Percentiles rank a stretch among this genome's conserved stretches.
These are phyloP conservation scores for Oryza glumipatula DNA, from an alignment of 176 grass and related monocot genomes.

Conservation along the genomic window DNA sequence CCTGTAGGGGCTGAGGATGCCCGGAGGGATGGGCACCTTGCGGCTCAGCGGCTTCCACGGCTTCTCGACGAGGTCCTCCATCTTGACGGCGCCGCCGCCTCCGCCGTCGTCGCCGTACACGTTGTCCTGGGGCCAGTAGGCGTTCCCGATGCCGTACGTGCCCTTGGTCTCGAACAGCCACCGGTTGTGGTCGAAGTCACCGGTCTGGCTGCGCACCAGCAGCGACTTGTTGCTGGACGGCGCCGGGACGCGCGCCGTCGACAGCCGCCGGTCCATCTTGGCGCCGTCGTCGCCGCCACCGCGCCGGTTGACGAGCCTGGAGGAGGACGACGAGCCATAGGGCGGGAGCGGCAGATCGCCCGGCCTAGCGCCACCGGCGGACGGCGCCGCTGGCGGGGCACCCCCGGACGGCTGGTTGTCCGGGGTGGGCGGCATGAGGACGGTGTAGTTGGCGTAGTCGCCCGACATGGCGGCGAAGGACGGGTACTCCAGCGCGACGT, in stretches of 20 bases:
- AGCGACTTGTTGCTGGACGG: conserved; percentile 70
- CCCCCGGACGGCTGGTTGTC: conserved; percentile 70
- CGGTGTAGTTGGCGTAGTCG: conserved; percentile 78
- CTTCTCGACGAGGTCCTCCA: conserved; percentile 71
- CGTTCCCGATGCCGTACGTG: conserved; percentile 85
- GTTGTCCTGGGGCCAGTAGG: conserved; percentile 59
- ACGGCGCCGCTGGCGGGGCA: background rate
- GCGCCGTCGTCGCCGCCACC: conserved; percentile 34
- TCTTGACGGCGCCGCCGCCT: conserved; percentile 37
- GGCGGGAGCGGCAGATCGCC: conserved; percentile 40
- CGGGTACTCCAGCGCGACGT: conserved; percentile 35
- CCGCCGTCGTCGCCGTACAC: conserved; percentile 39
- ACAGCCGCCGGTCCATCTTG: conserved; percentile 60
- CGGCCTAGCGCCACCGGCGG: conserved; percentile 33
- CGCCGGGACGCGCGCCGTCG: conserved; percentile 31
- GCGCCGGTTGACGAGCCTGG: conserved; percentile 42
- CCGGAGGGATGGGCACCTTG: conserved; percentile 57
- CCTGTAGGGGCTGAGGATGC: conserved; percentile 72
- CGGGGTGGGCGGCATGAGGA: conserved; percentile 89
- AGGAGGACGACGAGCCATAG: conserved; percentile 10
- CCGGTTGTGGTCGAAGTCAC: conserved; percentile 85
- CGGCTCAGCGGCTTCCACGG: conserved; percentile 76
- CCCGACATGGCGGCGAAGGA: conserved; percentile 42
- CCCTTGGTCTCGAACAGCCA: conserved; percentile 92
- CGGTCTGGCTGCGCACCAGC: conserved; percentile 64